phyloP scores from a whole-genome alignment of 1,139 yeast genomes.

The Yamadazyma pseudoaaseri region DNA sequence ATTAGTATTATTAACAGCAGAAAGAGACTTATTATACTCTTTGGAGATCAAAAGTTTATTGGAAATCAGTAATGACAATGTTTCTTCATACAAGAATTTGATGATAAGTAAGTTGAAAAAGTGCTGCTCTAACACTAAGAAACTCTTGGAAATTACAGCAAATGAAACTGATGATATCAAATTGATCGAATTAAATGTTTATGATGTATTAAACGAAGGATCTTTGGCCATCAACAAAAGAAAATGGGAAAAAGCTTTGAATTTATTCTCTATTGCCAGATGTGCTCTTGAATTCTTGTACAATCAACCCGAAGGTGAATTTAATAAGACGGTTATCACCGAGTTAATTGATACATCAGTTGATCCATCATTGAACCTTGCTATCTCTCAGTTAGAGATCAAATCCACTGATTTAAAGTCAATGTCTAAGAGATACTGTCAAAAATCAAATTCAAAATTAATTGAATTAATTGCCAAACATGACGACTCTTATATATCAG shows the following conservation, averaged over 20 bases:
- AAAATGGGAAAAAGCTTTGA: conserved; percentile 55
- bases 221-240: conserved; percentile 54
- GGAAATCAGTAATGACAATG: conserved; percentile 49
- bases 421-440: conserved; percentile 44
- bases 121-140: conserved; percentile 47
- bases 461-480: conserved; percentile 36
- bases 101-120: conserved; percentile 68
- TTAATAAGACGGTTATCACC: conserved; percentile 44
- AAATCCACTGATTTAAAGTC: conserved; percentile 43
- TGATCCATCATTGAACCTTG: conserved; percentile 66
- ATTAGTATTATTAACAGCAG: conserved; percentile 56
- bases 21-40: conserved; percentile 68
- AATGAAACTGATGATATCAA: conserved; percentile 29
- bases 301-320: conserved; percentile 16
- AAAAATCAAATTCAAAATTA: conserved; percentile 27
- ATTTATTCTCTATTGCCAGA: conserved; percentile 58
- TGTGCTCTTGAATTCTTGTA: conserved; percentile 56
- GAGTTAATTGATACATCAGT: conserved; percentile 61
- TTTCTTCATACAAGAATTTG: conserved; percentile 50
- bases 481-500: conserved; percentile 44
- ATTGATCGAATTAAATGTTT: conserved; percentile 58
- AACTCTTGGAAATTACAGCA: conserved; percentile 41
- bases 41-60: conserved; percentile 58
- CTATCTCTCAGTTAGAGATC: conserved; percentile 41
- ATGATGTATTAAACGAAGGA: conserved; percentile 62